Evolutionary conservation across 140 eudicot genomes (phyloP).

Genomic region (Erigeron philadelphicus): DNA sequence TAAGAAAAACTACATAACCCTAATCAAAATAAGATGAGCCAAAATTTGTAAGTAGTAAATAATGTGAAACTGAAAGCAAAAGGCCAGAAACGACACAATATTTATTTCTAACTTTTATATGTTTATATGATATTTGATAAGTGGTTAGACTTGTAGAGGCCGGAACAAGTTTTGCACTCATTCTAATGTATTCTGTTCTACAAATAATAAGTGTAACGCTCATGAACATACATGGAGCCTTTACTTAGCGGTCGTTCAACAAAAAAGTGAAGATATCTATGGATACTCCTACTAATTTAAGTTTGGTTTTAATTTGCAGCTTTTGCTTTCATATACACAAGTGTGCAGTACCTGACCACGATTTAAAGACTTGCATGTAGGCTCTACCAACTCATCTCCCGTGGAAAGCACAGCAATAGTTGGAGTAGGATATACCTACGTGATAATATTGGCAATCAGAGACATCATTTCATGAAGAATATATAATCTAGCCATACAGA

Average conservation of each 20-base stretch:
- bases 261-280: background rate
- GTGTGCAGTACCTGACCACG: constrained; percentile 76
- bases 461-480: background rate
- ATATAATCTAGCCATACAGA: background rate
- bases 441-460: constrained; percentile 17
- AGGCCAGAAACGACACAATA: background rate
- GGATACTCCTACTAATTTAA: background rate
- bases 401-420: constrained; percentile 81
- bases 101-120: background rate
- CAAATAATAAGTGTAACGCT: background rate
- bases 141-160: background rate
- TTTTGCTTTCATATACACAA: too few relatives aligned
- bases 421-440: constrained; percentile 79
- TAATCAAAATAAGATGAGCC: background rate
- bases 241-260: background rate
- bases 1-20: background rate
- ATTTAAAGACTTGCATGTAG: constrained; percentile 45
- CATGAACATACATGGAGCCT: background rate
- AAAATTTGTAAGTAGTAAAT: background rate
- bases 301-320: too few relatives aligned
- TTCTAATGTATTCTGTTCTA: background rate
- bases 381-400: constrained; percentile 95
- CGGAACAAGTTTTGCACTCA: background rate
- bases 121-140: background rate
- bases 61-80: constrained; percentile 4